Base-by-base conservation (phyloP, 371 early-diverging fungal species). In the Syncephalis plumigaleata region DNA sequence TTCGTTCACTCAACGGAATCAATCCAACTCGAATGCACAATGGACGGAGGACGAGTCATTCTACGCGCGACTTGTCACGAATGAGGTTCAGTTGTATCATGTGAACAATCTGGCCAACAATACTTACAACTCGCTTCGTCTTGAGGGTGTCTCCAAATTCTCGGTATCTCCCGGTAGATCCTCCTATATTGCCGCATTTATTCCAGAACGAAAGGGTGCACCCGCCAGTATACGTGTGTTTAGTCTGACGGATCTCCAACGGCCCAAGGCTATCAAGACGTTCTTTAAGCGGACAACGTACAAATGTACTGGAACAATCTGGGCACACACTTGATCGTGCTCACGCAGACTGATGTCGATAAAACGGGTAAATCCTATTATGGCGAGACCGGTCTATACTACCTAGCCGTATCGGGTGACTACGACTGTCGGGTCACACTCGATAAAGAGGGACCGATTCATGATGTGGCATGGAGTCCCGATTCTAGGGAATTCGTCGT, bases 291-390 rank as follows among this genome's bases (percentile, higher is more conserved):
- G 3, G 97, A 97, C 50, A 75, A 76, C 36, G 79, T 87, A 20
- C 76, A 86, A 52, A 81, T 94, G 67, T 67, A 77, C 57, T 97
- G 97, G 97, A 93, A 91, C 63, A 66, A 68, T 44, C 67, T 89
- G n/a, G 96, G 94, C 23, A 87, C 88, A 42, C 76, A 79, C 53
- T 63, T 94, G 36, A 70, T 95, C 46, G 87, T 87, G 16, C 69
- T 90, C 60, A 87, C 94, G 2, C 82, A 83, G 46, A 92, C 95
- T 15, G 97, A 97, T 40, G 87, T 91, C 20, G 95, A 95, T 64
- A 81, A 79, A 58, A 85, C 93, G 11, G 90, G 90, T 55, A 80
- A 88, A 59, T 86, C 87, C 18, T 97, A 97, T 68, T 97, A 97
- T 61, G 97, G 97, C n/a, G 91, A 95, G 58, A 88, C 87, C 39